Evolutionary conservation across 1,284 basidiomycete species (phyloP), one percentile per base, ranked within the genome.

Genomic region (Schizophyllum commune): DNA sequence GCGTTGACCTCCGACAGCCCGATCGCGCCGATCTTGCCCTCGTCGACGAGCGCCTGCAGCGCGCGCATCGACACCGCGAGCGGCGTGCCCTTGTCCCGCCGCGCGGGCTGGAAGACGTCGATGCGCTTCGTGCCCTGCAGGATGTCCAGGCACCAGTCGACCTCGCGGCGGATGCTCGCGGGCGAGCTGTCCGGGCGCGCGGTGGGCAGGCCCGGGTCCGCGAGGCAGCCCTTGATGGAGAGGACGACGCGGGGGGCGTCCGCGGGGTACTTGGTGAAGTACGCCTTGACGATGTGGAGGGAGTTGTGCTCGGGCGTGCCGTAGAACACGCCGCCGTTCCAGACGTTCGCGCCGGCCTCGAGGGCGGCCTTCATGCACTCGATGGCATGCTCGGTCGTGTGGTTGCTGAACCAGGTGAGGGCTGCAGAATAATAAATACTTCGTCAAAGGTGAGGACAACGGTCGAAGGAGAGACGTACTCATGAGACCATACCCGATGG

Each of bases 1-100:
- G 78, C 79, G 3, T 72, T 75, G 61, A 75, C 78, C 68, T 85
- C 84, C 22, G 80, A 83, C 60, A 83, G 68, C 0, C 83, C 82
- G 32, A 83, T 79, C 66, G 81, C 76, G 58, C 75, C 75, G 62
- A 81, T 72, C 62, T 81, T 81, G 3, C 81, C 81, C 54, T 77
- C 76, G 5, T 69, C 69, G 39, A 71, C 69, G 51, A 79, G 70
- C 19, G 68, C 66, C 2, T 68, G 70, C 8, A 79, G 70, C 3
- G 68, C 66, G 20, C 64, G 64, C 55, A 75, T 74, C 22, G 70
- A 66, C 15, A 75, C 69, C 60, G 80, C 78, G 52, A 80, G 70
- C 2, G 75, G 65, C 17, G 74, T 60, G 0, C 67, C 68, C 7
- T 60, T 65, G 58, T 79, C 78, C n/a, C 79, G 66, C 5, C 79